These are phyloP conservation scores for Hawksworthiomyces lignivorus DNA, from an alignment of 2,329 filamentous ascomycete genomes.

Conservation along the genomic window DNA sequence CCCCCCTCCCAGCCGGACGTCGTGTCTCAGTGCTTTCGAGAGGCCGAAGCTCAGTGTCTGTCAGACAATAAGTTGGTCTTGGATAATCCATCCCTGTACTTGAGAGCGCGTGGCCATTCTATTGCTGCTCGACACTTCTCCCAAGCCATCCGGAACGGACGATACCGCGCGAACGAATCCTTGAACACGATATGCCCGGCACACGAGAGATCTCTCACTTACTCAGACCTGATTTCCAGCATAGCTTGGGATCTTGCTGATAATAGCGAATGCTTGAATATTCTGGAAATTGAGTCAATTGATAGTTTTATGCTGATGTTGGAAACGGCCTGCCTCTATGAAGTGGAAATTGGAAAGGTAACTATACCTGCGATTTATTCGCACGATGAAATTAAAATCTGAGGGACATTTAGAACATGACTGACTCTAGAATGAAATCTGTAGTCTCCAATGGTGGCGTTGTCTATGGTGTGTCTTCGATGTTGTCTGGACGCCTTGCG, in stretches of 20 bases:
- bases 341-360: constrained; percentile 22
- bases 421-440: too few species aligned
- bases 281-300: constrained; percentile 22
- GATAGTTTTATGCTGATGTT: constrained; percentile 21
- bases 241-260: constrained; percentile 25
- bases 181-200: constrained; percentile 16
- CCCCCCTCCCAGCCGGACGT: constrained; percentile 11
- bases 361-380: constrained; percentile 2
- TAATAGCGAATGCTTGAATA: constrained; percentile 16
- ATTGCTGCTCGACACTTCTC: constrained; percentile 15
- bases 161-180: constrained; percentile 19
- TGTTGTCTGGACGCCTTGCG: constrained; percentile 22
- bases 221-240: constrained; percentile 22
- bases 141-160: constrained; percentile 20
- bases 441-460: constrained; percentile 22
- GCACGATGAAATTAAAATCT: too few species aligned
- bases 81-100: constrained; percentile 18
- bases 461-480: constrained; percentile 22
- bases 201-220: constrained; percentile 15
- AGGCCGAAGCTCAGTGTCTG: constrained; percentile 21
- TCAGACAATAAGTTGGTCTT: constrained; percentile 23
- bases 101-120: constrained; percentile 18
- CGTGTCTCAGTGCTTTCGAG: constrained; percentile 18
- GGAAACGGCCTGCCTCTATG: constrained; percentile 22
- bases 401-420: too few species aligned